Evolutionary conservation across 177 flowering plant genomes (phyloP), one percentile per base, ranked within the genome.

Genomic region (Vitis hybrid): DNA sequence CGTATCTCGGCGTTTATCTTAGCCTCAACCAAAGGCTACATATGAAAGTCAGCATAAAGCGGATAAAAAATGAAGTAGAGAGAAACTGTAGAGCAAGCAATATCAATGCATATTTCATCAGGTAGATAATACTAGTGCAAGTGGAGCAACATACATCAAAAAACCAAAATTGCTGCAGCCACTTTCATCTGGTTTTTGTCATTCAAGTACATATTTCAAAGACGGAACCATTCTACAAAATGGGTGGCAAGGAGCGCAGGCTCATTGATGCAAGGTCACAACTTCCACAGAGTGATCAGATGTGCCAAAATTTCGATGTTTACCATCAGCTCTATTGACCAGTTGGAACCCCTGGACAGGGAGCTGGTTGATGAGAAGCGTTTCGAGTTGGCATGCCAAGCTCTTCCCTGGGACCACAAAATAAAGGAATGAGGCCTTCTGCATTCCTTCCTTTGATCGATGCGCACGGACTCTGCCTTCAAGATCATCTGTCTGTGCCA

Each of bases 301-400:
- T 8, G 97, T 82, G 51, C 98, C 99, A 63, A 95, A 95, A 74
- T 95, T 90, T 56, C 97, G 79, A 71, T 93, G 99, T 73, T 87
- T 89, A 65, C 99, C 99, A 77, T 95, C 99, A 51, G 99, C 97
- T 13, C 88, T 49, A 65, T 93, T 95, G 26, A 80, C 62, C 3
- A 95, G 87, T 8, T 74, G 79, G 73, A 90, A 93, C 45, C 98
- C 98, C 66, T 68, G 83, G 56, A 31, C 69, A 48, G 90, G 87
- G 10, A 95, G 95, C 77, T 90, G 98, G 80, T 93, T 93, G 72
- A 93, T 88, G 60, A 95, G 91, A 70, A 89, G 86, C 18, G 98
- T 93, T 79, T 95, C 99, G 10, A 95, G 79, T 70, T 88, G 88
- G 78, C 97, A 84, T 3, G 99, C 99, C 29, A 89, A 65, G 78